phyloP scores from a whole-genome alignment of 805 yeast genomes.

The Saturnispora hagleri region DNA sequence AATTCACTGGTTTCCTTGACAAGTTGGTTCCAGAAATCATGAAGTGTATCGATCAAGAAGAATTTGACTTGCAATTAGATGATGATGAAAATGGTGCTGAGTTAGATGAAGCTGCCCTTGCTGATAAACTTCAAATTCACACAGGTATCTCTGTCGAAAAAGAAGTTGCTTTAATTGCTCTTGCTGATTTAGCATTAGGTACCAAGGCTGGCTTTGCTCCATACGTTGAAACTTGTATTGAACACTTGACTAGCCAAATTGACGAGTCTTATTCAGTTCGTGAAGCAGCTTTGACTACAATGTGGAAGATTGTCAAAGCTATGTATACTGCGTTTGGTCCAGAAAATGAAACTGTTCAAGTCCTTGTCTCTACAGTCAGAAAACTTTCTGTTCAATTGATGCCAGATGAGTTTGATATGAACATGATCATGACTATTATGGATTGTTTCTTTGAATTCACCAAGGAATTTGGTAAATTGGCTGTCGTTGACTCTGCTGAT shows the following conservation, averaged over 20 bases:
- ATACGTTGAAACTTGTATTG: constrained; percentile 62
- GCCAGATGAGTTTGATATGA: constrained; percentile 73
- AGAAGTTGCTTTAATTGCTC: constrained; percentile 87
- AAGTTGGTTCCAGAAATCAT: constrained; percentile 77
- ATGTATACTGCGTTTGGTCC: constrained; percentile 45
- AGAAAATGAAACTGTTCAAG: constrained; percentile 47
- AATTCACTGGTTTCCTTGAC: constrained; percentile 78
- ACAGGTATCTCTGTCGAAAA: constrained; percentile 94
- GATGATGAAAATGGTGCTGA: constrained; percentile 43
- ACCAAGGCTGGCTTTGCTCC: constrained; percentile 73
- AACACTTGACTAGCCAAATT: constrained; percentile 57
- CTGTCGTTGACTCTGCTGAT: constrained; percentile 51
- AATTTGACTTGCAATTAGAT: constrained; percentile 52
- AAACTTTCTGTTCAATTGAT: constrained; percentile 51
- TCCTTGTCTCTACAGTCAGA: constrained; percentile 60
- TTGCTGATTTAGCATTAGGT: constrained; percentile 81
- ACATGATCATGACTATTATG: constrained; percentile 71
- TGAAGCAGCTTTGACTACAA: constrained; percentile 70
- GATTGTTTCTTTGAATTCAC: constrained; percentile 65
- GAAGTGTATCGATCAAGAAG: constrained; percentile 79
- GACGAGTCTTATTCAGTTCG: constrained; percentile 87
- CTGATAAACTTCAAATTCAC: constrained; percentile 74
- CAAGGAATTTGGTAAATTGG: constrained; percentile 62
- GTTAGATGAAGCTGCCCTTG: constrained; percentile 49
- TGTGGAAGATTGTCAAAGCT: constrained; percentile 77